These are phyloP conservation scores for Suhomyces sp. DNA, from an alignment of 805 yeast species.

Conservation along the genomic window DNA sequence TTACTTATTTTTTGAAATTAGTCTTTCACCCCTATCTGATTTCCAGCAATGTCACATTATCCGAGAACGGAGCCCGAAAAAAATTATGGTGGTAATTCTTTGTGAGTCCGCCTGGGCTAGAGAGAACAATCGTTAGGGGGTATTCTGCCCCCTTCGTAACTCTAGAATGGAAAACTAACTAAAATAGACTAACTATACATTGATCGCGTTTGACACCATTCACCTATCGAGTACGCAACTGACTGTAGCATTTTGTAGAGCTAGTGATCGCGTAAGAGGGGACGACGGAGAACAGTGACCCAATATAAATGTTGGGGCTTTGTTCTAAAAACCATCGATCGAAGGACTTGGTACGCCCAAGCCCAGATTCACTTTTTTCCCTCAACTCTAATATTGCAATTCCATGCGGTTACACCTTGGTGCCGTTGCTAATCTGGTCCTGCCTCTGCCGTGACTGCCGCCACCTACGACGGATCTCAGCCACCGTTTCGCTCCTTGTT, in stretches of 20 bases:
- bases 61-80: not conserved
- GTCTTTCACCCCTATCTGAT: constrained; percentile 98
- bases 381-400: not conserved
- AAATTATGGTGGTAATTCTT: not conserved
- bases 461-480: not conserved
- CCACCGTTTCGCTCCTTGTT: not conserved
- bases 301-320: not conserved
- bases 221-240: too few relatives aligned
- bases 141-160: not conserved
- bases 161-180: not conserved
- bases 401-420: not conserved
- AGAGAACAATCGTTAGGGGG: not conserved
- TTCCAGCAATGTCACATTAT: not conserved
- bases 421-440: not conserved
- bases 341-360: not conserved
- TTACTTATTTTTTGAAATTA: constrained; percentile 15
- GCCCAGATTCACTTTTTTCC: not conserved
- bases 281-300: not conserved
- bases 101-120: not conserved
- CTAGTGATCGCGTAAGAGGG: not conserved
- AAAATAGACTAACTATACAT: not conserved
- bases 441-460: not conserved
- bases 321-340: not conserved
- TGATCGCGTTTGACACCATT: not conserved
- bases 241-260: not conserved